phyloP scores from a whole-genome alignment of 2,329 filamentous ascomycete genomes.

The Beauveria varroae region DNA sequence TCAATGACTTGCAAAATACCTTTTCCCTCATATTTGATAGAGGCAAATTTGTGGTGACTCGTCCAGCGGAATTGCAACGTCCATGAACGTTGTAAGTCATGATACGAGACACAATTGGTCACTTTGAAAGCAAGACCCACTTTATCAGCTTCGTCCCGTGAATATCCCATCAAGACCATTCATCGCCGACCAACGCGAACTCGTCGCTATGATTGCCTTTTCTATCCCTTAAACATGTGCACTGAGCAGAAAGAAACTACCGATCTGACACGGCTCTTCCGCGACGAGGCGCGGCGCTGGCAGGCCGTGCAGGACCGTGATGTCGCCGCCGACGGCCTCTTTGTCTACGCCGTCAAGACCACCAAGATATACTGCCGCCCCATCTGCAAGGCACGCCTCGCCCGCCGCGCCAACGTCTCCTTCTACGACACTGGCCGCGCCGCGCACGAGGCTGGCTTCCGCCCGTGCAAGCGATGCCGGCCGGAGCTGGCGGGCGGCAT shows the following conservation, averaged over 20 bases:
- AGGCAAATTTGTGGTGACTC: background rate
- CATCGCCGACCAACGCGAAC: background rate
- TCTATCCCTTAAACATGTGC: background rate
- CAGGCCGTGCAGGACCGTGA: conserved; percentile 28
- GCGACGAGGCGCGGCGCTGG: conserved; percentile 28
- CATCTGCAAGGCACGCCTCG: conserved; percentile 52
- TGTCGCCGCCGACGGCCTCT: conserved; percentile 28
- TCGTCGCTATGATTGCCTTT: background rate
- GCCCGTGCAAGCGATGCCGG: conserved; percentile 51
- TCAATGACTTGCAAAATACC: background rate
- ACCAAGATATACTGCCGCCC: conserved; percentile 53
- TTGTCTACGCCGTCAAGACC: conserved; percentile 36
- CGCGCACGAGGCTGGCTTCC: conserved; percentile 41
- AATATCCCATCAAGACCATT: background rate
- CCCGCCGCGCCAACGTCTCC: conserved; percentile 50
- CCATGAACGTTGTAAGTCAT: background rate
- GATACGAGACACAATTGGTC: conserved; percentile 18
- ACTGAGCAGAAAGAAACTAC: background rate
- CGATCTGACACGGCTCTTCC: conserved; percentile 15
- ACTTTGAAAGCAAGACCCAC: conserved; percentile 24
- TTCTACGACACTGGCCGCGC: conserved; percentile 41
- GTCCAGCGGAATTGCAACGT: background rate
- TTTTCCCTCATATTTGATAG: background rate
- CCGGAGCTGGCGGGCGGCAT: conserved; percentile 33
- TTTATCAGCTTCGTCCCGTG: conserved; percentile 6